Conservation (phyloP, 2,329 filamentous ascomycete genomes). For the Blumeria graminis region DNA sequence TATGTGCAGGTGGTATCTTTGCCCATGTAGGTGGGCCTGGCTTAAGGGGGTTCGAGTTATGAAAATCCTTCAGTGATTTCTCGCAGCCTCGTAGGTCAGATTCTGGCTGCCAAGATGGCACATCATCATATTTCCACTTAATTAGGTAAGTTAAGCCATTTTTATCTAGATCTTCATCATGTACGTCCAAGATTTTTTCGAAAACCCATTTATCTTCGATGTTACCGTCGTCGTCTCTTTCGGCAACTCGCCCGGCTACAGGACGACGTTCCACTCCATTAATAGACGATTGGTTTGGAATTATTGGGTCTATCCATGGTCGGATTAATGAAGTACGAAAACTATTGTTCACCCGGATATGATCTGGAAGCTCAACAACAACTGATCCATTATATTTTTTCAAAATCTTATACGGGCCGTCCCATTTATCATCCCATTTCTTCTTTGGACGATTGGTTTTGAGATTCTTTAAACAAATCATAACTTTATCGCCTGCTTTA, state of each 20-base stretch:
- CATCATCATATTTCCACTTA: background rate
- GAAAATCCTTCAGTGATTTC: background rate
- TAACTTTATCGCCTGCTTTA: background rate
- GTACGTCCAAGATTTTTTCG: slow-evolving; percentile 23
- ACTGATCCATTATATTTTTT: background rate
- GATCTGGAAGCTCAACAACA: background rate
- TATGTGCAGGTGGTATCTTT: background rate
- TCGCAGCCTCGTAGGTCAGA: background rate
- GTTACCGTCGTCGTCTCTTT: slow-evolving; percentile 1
- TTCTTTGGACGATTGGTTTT: slow-evolving; percentile 1
- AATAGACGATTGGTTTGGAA: background rate
- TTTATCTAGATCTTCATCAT: slow-evolving; percentile 25
- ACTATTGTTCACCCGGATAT: background rate
- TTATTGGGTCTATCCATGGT: background rate
- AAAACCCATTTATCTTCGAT: background rate
- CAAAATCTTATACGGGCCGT: background rate
- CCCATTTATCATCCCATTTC: background rate
- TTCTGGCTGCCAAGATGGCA: background rate
- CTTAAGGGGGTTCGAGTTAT: background rate
- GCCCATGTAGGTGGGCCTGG: background rate
- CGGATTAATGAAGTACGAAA: background rate
- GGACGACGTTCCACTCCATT: background rate
- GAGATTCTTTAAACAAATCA: slow-evolving; percentile 1
- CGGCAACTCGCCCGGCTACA: background rate
- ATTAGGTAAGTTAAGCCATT: background rate